Evolutionary conservation across 306 rosid species (phyloP).

Genomic region (Geum urbanum): DNA sequence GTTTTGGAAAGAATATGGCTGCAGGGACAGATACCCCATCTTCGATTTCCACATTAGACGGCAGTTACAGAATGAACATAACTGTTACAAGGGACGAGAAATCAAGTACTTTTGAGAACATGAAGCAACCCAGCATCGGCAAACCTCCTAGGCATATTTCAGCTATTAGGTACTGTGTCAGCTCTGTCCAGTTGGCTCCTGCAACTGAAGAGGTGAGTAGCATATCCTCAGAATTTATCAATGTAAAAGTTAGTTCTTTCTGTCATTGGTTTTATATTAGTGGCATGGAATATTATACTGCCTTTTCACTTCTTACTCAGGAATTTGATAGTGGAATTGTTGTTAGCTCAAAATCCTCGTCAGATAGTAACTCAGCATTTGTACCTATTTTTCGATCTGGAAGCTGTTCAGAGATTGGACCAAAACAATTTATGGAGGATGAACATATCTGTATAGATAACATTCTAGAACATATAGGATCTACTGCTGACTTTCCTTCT

Average conservation of each 20-base stretch:
- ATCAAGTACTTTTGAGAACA: constrained; percentile 20
- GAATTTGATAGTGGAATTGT: constrained; percentile 26
- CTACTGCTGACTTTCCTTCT: constrained; percentile 29
- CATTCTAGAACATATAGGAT: constrained; percentile 28
- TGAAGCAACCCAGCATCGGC: constrained; percentile 24
- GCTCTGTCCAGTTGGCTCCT: constrained; percentile 34
- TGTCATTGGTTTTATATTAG: neutral
- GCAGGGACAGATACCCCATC: constrained; percentile 36
- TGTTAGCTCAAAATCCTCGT: constrained; percentile 26
- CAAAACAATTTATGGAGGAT: constrained; percentile 38
- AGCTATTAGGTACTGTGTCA: constrained; percentile 28
- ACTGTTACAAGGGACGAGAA: constrained; percentile 29
- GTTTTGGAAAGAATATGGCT: constrained; percentile 35
- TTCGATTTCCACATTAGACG: constrained; percentile 30
- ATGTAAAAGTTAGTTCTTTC: neutral
- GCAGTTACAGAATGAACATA: constrained; percentile 28
- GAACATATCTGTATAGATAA: constrained; percentile 37
- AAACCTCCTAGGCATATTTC: constrained; percentile 36
- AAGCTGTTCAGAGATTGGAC: constrained; percentile 41
- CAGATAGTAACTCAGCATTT: constrained; percentile 20
- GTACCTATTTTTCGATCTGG: constrained; percentile 38
- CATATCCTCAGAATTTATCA: neutral
- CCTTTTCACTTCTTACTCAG: constrained; percentile 11
- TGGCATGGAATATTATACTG: neutral
- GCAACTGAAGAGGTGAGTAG: constrained; percentile 27